Percentiles rank a stretch among this genome's conserved stretches.
These are phyloP conservation scores for Dorcoceras hygrometricum DNA, from an alignment of 257 asterid species.

Conservation along the genomic window DNA sequence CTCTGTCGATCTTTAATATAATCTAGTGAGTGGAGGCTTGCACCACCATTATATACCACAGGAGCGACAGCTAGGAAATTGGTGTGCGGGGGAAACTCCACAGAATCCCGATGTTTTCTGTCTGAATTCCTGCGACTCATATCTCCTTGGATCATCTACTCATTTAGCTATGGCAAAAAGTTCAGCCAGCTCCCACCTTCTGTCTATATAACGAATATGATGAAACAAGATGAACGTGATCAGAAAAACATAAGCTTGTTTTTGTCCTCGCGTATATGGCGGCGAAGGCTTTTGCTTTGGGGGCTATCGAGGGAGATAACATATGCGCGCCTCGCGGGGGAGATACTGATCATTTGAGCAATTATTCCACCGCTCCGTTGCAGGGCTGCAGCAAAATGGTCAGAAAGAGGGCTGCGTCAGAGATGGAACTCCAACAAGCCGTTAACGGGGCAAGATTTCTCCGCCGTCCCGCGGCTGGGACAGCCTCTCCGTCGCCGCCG, in stretches of 20 bases:
- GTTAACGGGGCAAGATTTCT: constrained; percentile 36
- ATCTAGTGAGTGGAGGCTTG: not conserved
- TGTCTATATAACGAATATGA: not conserved
- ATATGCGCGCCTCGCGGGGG: not conserved
- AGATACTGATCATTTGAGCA: not conserved
- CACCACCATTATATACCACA: not conserved
- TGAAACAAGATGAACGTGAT: constrained; percentile 3
- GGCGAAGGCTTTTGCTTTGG: constrained; percentile 47
- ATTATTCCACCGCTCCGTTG: constrained; percentile 24
- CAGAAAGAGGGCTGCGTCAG: constrained; percentile 80
- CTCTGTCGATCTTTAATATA: not conserved
- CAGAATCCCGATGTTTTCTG: constrained; percentile 73
- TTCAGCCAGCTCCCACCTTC: constrained; percentile 4
- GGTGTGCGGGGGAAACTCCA: constrained; percentile 23
- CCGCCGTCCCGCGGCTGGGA: constrained; percentile 41
- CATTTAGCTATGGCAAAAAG: constrained; percentile 10
- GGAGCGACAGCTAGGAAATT: constrained; percentile 17
- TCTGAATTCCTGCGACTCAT: constrained; percentile 46
- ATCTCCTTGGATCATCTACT: constrained; percentile 59
- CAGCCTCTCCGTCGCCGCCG: constrained; percentile 5
- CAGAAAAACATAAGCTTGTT: not conserved
- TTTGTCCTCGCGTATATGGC: constrained; percentile 29
- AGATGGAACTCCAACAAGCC: constrained; percentile 54
- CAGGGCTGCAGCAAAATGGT: constrained; percentile 41
- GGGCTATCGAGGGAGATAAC: constrained; percentile 25